Conservation (phyloP, 805 yeast genomes). For the Saccharomycopsis fermentans region DNA sequence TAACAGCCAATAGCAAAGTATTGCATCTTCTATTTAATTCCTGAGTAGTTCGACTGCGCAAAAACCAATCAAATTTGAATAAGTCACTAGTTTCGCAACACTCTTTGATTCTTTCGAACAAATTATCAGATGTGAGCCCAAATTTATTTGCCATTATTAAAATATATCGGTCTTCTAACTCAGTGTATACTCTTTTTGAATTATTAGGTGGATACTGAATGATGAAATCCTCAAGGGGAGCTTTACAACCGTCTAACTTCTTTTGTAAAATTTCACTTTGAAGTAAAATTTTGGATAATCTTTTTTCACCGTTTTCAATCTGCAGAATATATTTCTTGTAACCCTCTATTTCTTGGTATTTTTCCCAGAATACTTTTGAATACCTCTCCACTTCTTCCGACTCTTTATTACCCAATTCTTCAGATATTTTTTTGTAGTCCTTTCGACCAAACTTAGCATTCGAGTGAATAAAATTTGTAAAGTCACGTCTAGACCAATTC, state of each 20-base stretch:
- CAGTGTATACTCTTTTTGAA: constrained; percentile 63
- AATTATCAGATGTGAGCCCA: constrained; percentile 50
- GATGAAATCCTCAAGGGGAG: constrained; percentile 51
- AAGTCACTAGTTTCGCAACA: constrained; percentile 50
- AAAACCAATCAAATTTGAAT: constrained; percentile 66
- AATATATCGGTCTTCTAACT: constrained; percentile 60
- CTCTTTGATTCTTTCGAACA: constrained; percentile 55
- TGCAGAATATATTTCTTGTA: constrained; percentile 61
- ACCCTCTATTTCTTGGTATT: constrained; percentile 53
- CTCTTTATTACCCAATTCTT: constrained; percentile 46
- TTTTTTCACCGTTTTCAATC: constrained; percentile 65
- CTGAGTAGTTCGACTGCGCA: constrained; percentile 59
- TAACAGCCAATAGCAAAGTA: constrained; percentile 55
- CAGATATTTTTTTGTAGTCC: constrained; percentile 38
- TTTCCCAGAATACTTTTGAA: constrained; percentile 52
- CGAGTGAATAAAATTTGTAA: constrained; percentile 59
- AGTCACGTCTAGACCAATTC: constrained; percentile 67
- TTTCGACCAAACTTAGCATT: constrained; percentile 58
- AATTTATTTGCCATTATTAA: constrained; percentile 49
- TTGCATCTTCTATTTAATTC: constrained; percentile 63
- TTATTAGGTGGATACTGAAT: constrained; percentile 78
- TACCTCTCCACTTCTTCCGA: constrained; percentile 51
- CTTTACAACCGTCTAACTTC: constrained; percentile 44
- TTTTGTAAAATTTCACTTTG: constrained; percentile 47
- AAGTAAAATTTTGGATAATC: constrained; percentile 39